Evolutionary conservation across 306 rosid genomes (phyloP), one percentile per base, ranked within the genome.

Genomic region (Oxytropis ochrocephala): DNA sequence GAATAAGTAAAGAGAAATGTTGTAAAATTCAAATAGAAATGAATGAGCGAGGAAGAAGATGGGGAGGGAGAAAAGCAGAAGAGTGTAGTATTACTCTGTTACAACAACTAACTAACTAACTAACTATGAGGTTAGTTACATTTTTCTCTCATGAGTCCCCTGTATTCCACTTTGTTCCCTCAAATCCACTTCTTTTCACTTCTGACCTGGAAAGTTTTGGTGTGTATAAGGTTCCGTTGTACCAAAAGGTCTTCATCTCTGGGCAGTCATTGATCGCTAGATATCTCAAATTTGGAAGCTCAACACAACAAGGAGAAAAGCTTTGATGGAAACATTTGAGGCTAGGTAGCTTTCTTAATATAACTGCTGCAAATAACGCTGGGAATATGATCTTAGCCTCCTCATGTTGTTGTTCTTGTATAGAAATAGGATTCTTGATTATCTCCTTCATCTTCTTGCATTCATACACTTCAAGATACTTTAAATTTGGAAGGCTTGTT

Each of bases 401-500:
- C n/a, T 21, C 2, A 2, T 57, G 1, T 1, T 57, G 42, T n/a
- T 32, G 43, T 29, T 54, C 33, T 54, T 50, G 3, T 6, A 7
- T 1, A 21, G 24, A 21, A 21, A 21, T 1, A 8, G 7, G 19
- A 36, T 36, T 59, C 14, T 4, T 8, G 8, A 44, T 11, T 2
- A 71, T 71, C 67, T 44, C 66, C 21, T 57, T 38, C 21, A 71
- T 57, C 58, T 56, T 58, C 21, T 71, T 14, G 11, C 67, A 71
- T 2, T 58, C 49, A 0, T 0, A 0, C 55, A 58, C 48, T 0
- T 0, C 0, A 6, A 71, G 64, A 0, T 0, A 0, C 0, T 0
- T 0, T 17, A 70, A 32, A 0, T 11, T 2, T 8, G 30, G 54
- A 43, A 70, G 75, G 66, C 55, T 55, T 42, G 18, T 14, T 7